These are phyloP conservation scores for Dendrocalamus sinicus DNA, from an alignment of 176 grass and related monocot genomes.

Conservation along the genomic window DNA sequence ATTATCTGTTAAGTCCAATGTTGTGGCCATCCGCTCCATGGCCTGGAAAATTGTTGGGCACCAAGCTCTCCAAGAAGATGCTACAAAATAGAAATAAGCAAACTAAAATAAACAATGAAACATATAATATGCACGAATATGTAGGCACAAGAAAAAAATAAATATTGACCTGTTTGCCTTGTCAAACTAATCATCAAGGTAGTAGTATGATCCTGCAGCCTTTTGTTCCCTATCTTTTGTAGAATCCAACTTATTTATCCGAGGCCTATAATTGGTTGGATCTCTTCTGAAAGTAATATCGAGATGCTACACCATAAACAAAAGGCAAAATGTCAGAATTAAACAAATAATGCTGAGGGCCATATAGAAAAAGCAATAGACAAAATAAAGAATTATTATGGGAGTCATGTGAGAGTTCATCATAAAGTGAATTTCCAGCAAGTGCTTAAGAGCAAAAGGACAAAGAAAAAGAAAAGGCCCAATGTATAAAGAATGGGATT, in stretches of 20 bases:
- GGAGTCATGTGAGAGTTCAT: too few species aligned
- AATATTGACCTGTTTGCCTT: neutral
- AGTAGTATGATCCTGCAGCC: too few species aligned
- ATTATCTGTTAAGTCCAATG: neutral
- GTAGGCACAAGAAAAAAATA: neutral
- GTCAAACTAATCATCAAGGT: neutral
- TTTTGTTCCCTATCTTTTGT: slow-evolving; percentile 77
- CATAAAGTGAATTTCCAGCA: too few species aligned
- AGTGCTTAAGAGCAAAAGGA: too few species aligned
- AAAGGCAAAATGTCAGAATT: too few species aligned
- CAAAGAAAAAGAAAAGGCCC: too few species aligned
- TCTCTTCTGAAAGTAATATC: slow-evolving; percentile 78
- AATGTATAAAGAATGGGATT: too few species aligned
- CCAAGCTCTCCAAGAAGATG: neutral
- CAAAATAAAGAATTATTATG: too few species aligned
- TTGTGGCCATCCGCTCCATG: neutral
- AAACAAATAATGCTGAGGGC: neutral
- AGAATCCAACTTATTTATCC: slow-evolving; percentile 92
- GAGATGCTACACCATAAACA: slow-evolving; percentile 56
- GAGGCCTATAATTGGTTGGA: slow-evolving; percentile 84
- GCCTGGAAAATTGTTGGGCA: neutral
- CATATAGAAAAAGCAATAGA: neutral
- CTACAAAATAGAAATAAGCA: neutral
- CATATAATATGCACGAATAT: neutral
- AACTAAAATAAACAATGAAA: neutral